Conservation (phyloP, 2,329 filamentous ascomycete genomes). For the Macrophomina pseudophaseolina region DNA sequence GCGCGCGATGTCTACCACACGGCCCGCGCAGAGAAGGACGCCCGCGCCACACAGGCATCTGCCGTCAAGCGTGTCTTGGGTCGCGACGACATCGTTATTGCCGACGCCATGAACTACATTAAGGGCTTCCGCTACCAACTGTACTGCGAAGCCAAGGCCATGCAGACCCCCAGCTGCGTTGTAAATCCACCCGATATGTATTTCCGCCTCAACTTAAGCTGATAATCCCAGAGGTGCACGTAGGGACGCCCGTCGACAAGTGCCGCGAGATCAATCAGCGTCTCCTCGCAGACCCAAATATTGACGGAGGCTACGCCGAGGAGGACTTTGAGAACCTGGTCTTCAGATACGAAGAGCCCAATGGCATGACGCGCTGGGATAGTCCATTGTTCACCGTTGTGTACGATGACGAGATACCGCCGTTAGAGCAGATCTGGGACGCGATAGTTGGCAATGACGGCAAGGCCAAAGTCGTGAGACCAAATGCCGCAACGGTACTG, state of each 20-base stretch:
- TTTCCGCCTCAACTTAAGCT: slow-evolving; percentile 30
- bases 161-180: slow-evolving; percentile 76
- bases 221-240: slow-evolving; percentile 57
- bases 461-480: slow-evolving; percentile 68
- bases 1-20: slow-evolving; percentile 75
- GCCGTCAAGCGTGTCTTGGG: slow-evolving; percentile 78
- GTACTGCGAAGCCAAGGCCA: slow-evolving; percentile 81
- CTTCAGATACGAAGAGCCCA: slow-evolving; percentile 85
- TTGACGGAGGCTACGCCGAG: slow-evolving; percentile 56
- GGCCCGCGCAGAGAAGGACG: slow-evolving; percentile 81
- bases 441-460: slow-evolving; percentile 66
- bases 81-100: slow-evolving; percentile 75
- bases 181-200: slow-evolving; percentile 49
- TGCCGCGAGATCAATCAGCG: slow-evolving; percentile 65
- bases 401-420: slow-evolving; percentile 73
- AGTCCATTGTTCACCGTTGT: slow-evolving; percentile 80
- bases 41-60: slow-evolving; percentile 74
- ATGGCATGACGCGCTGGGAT: slow-evolving; percentile 84
- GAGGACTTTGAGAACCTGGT: slow-evolving; percentile 79
- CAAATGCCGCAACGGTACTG: slow-evolving; percentile 76
- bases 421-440: slow-evolving; percentile 76
- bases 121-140: slow-evolving; percentile 89
- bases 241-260: slow-evolving; percentile 61
- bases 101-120: slow-evolving; percentile 85
- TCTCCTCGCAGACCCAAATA: slow-evolving; percentile 52